Evolutionary conservation across 257 asterid genomes (phyloP).

Genomic region (Catharanthus roseus): DNA sequence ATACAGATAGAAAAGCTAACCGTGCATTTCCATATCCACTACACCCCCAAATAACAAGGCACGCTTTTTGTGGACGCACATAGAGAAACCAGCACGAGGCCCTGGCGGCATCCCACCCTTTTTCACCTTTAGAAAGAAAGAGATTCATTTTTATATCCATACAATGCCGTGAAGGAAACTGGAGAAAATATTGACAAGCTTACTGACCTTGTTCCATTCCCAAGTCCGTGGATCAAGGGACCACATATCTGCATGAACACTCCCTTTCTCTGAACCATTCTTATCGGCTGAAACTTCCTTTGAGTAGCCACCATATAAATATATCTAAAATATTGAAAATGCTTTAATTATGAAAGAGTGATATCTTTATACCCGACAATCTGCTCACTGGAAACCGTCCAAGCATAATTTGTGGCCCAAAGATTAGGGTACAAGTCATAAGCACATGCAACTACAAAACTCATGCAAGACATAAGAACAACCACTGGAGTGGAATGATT

Average conservation of each 20-base stretch:
- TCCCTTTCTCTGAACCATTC: slow-evolving; percentile 81
- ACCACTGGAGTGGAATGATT: not conserved
- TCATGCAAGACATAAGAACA: not conserved
- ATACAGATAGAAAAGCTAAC: slow-evolving; percentile 29
- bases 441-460: not conserved
- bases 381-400: not conserved
- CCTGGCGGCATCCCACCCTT: slow-evolving; percentile 98
- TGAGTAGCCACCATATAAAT: slow-evolving; percentile 90
- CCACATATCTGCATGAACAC: slow-evolving; percentile 95
- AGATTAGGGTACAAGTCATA: not conserved
- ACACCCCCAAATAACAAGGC: slow-evolving; percentile 96
- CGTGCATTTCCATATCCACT: slow-evolving; percentile 97
- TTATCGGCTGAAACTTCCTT: slow-evolving; percentile 83
- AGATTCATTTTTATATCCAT: not conserved
- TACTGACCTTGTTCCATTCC: slow-evolving; percentile 95
- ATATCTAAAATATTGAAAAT: slow-evolving; percentile 47
- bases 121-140: slow-evolving; percentile 53
- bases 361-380: not conserved
- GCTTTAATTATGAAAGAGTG: not conserved
- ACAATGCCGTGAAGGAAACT: not conserved
- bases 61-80: slow-evolving; percentile 91
- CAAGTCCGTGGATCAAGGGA: slow-evolving; percentile 92
- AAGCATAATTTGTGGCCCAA: not conserved
- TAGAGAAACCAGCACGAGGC: slow-evolving; percentile 94
- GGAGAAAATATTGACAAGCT: slow-evolving; percentile 13